phyloP scores from a whole-genome alignment of 2,329 filamentous ascomycete species.

The Fusarium globosum region DNA sequence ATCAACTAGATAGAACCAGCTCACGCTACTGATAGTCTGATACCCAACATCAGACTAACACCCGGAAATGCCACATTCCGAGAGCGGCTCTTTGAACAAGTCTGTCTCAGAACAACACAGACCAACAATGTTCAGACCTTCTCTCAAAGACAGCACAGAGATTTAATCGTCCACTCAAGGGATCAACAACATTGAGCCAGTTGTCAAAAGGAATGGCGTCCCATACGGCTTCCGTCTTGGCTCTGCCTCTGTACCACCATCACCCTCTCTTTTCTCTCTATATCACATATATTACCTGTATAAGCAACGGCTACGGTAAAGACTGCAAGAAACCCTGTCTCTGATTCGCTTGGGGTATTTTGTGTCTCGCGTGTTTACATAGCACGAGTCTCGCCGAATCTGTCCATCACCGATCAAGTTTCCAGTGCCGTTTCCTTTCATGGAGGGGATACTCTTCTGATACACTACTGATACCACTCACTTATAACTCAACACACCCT shows the following conservation, averaged over 20 bases:
- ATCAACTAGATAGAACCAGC: neutral
- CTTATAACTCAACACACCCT: conserved; percentile 29
- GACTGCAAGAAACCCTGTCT: neutral
- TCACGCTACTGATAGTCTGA: conserved; percentile 30
- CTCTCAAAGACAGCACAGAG: conserved; percentile 12
- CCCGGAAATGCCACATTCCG: conserved; percentile 49
- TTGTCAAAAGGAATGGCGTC: conserved; percentile 27
- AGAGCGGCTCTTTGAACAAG: conserved; percentile 38
- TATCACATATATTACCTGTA: neutral
- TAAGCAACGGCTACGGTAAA: neutral
- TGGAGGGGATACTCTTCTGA: conserved; percentile 24
- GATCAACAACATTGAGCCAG: neutral
- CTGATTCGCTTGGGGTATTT: conserved; percentile 20
- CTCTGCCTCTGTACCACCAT: neutral
- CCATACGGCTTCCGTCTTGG: conserved; percentile 17
- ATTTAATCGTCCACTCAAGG: neutral
- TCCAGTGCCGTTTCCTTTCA: conserved; percentile 10
- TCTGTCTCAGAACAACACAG: conserved; percentile 46
- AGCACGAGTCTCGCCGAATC: conserved; percentile 23
- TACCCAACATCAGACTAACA: conserved; percentile 33
- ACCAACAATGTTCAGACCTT: conserved; percentile 17
- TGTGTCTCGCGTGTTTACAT: conserved; percentile 10
- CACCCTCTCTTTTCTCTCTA: neutral
- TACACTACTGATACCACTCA: conserved; percentile 34
- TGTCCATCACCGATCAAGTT: conserved; percentile 19